Evolutionary conservation across 345 rosid genomes (phyloP).

Genomic region (Eucalyptus marginata): DNA sequence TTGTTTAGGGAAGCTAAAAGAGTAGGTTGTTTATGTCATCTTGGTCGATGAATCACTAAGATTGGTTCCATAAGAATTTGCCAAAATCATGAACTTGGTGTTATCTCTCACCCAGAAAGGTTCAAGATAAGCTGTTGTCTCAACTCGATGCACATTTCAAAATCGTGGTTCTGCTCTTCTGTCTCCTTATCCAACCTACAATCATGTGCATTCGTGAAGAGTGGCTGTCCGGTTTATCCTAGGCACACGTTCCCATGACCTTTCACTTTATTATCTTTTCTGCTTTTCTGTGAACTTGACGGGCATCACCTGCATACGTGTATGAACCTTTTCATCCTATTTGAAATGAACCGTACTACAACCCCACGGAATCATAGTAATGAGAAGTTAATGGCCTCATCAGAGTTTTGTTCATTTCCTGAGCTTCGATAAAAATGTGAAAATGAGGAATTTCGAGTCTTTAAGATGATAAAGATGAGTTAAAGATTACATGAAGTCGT

Average conservation of each 20-base stretch:
- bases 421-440: background rate
- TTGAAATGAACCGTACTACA: background rate
- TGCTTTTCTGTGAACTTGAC: background rate
- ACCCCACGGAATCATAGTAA: background rate
- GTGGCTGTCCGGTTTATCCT: background rate
- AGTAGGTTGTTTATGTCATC: background rate
- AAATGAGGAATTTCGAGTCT: background rate
- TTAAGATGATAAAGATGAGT: background rate
- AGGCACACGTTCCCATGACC: background rate
- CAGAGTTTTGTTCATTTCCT: background rate
- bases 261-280: no score
- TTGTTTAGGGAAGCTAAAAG: background rate
- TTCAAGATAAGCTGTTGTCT: background rate
- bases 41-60: background rate
- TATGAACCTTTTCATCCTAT: background rate
- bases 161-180: background rate
- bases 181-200: background rate
- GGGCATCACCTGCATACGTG: background rate
- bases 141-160: background rate
- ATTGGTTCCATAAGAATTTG: background rate
- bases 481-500: background rate
- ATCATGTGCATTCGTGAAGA: background rate
- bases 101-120: background rate
- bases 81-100: background rate
- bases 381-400: background rate